Evolutionary conservation across 345 rosid species (phyloP).

Genomic region (Pugionium dolabratum): DNA sequence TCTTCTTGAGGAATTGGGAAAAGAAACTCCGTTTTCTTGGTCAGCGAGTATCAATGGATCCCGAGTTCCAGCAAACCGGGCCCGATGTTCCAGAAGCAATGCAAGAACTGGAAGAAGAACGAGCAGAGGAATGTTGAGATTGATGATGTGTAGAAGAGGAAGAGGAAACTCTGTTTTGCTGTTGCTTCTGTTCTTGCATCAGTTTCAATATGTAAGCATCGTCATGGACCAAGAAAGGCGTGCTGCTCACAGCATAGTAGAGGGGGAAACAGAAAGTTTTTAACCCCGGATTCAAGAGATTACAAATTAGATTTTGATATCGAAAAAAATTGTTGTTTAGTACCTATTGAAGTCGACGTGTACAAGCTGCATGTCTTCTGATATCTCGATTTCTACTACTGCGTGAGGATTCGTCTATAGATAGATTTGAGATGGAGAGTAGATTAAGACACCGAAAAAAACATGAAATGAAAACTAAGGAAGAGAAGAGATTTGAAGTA

Average conservation of each 20-base stretch:
- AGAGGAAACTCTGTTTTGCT: constrained; percentile 36
- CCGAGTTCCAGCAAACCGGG: constrained; percentile 44
- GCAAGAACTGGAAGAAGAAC: constrained; percentile 47
- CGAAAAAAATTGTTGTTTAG: background rate
- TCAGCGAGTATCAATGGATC: constrained; percentile 39
- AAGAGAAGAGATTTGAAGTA: constrained; percentile 7
- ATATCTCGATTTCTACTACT: constrained; percentile 56
- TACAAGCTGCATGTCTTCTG: constrained; percentile 55
- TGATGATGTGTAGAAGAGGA: constrained; percentile 32
- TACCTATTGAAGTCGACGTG: constrained; percentile 59
- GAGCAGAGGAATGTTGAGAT: constrained; percentile 40
- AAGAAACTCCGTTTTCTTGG: background rate
- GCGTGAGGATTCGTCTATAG: constrained; percentile 50
- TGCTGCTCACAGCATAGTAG: constrained; percentile 31
- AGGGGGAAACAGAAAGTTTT: background rate
- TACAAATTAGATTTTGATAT: background rate
- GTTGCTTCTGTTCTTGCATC: constrained; percentile 40
- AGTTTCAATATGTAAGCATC: constrained; percentile 47
- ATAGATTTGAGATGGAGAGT: constrained; percentile 5
- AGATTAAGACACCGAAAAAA: background rate
- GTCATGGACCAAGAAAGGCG: constrained; percentile 47
- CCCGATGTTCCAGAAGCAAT: constrained; percentile 44
- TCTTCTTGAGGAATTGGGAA: constrained; percentile 14
- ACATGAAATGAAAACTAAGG: background rate
- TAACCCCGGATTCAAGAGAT: background rate